Evolutionary conservation across 441 rosid genomes (phyloP), one percentile per base, ranked within the genome.

Genomic region (Theobroma grandiflorum): DNA sequence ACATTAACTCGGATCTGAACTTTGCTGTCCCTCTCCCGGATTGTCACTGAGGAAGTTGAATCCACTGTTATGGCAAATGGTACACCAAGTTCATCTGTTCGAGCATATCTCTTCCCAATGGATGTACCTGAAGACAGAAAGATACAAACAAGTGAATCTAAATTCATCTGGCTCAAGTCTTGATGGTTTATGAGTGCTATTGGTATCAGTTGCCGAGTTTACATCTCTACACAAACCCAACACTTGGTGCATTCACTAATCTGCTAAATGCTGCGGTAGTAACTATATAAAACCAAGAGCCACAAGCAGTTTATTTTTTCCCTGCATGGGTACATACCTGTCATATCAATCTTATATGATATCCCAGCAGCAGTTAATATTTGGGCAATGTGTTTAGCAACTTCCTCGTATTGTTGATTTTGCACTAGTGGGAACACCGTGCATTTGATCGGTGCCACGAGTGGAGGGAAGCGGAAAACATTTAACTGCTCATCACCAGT

Each of bases 31-130:
- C 93, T 84, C 79, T 90, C 93, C 77, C 91, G 83, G 78, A 90
- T 90, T 57, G 93, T 90, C 73, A 88, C 93, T 0, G 89, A 86
- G 42, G 78, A 47, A 2, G 78, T 83, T 3, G 91, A 84, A 82
- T 90, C 93, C 31, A 87, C 91, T 4, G 93, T 88, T 59, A 88
- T 84, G 1, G 91, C 93, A 75, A 90, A 90, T 18, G 93, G 91
- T 71, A 90, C 91, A 0, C 93, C 93, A 0, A 90, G 86, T 82
- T 90, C 93, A 78, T 90, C 93, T 0, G 89, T 87, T 81, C 90
- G 87, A 0, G 90, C 91, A 4, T 90, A 90, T 63, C 90, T 78
- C 57, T 90, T 90, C 62, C 93, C 93, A 45, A 90, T 90, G 2
- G 93, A 87, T 45, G 87, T 88, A 75, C 91, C 92, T 87, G 75